phyloP scores from a whole-genome alignment of 1,284 basidiomycete genomes.

The Takashimella tepidaria region DNA sequence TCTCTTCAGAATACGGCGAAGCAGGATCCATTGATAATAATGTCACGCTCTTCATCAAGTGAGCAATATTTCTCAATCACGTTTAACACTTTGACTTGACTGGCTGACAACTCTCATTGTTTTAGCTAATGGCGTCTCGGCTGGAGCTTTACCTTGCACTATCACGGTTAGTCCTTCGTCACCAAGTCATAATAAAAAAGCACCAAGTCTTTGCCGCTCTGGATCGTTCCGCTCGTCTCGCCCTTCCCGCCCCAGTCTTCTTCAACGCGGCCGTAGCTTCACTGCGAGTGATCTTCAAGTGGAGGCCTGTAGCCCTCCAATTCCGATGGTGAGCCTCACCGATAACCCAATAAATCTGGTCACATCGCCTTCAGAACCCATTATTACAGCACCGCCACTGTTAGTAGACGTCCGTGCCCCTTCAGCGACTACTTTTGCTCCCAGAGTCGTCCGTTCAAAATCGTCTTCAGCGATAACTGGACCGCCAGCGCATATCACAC shows the following conservation, averaged over 20 bases:
- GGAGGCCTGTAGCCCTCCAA: constrained; percentile 9
- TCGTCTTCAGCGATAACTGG: constrained; percentile 1
- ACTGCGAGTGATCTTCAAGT: constrained; percentile 43
- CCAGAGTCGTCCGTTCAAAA: neutral
- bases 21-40: constrained; percentile 11
- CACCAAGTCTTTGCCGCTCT: constrained; percentile 17
- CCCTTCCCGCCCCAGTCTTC: constrained; percentile 24
- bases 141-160: neutral
- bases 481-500: neutral
- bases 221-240: constrained; percentile 11
- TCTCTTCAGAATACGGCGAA: constrained; percentile 36
- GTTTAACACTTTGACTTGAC: constrained; percentile 4
- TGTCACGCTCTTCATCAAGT: constrained; percentile 14
- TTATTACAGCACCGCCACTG: neutral
- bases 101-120: constrained; percentile 1
- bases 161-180: constrained; percentile 27
- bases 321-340: too few relatives aligned
- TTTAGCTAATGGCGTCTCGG: constrained; percentile 4
- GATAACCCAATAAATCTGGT: neutral
- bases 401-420: neutral
- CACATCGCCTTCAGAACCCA: neutral
- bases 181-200: constrained; percentile 14
- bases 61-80: constrained; percentile 1
- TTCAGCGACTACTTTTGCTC: neutral
- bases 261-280: constrained; percentile 44